phyloP scores from a whole-genome alignment of 75 land plant genomes.

The Sequoia sempervirens region DNA sequence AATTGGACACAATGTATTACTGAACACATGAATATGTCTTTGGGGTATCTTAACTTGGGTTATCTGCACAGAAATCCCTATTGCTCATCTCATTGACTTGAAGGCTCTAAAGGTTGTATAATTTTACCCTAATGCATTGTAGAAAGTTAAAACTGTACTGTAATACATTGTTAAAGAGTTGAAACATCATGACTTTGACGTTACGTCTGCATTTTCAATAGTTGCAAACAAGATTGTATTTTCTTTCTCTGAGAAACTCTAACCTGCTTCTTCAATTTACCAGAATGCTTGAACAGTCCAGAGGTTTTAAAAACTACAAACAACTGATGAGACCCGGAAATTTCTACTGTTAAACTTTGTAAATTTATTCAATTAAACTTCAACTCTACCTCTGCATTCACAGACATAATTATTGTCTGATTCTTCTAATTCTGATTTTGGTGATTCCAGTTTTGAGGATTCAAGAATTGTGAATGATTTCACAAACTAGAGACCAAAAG shows the following conservation, averaged over 20 bases:
- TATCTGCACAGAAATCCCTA: background rate
- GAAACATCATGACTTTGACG: background rate
- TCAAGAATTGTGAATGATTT: background rate
- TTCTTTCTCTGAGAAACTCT: background rate
- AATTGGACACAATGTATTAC: background rate
- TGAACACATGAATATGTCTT: background rate
- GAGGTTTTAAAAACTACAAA: background rate
- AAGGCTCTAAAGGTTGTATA: background rate
- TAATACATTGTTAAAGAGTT: background rate
- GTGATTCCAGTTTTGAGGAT: background rate
- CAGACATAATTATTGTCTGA: background rate
- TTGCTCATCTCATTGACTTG: background rate
- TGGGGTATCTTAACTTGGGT: background rate
- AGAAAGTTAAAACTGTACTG: background rate
- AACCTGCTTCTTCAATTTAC: background rate
- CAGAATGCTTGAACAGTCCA: background rate
- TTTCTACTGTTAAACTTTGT: background rate
- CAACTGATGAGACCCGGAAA: background rate
- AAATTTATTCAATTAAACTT: background rate
- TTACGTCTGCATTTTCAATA: background rate
- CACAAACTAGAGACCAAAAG: background rate
- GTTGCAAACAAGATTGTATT: background rate
- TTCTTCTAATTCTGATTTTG: too few species aligned
- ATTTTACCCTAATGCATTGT: background rate
- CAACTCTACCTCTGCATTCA: too few species aligned